These are phyloP conservation scores for Penicillium sumatraense DNA, from an alignment of 2,329 filamentous ascomycete species.

Conservation along the genomic window DNA sequence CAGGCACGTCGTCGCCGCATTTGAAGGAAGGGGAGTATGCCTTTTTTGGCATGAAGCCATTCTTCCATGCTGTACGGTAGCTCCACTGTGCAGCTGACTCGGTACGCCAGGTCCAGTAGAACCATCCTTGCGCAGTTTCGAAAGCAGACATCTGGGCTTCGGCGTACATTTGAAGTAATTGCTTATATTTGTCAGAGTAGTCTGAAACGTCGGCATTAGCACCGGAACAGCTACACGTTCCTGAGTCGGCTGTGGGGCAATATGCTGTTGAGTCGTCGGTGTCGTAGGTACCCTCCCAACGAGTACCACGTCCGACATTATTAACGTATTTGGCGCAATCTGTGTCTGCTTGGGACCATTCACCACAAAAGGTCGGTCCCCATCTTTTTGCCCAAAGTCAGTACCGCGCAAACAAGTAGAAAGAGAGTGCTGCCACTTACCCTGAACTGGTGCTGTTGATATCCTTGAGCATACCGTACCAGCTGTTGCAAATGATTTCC, in stretches of 20 bases:
- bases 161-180: constrained; percentile 86
- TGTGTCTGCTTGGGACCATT: constrained; percentile 97
- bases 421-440: constrained; percentile 33
- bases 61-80: constrained; percentile 64
- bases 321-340: constrained; percentile 89
- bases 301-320: constrained; percentile 83
- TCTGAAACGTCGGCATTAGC: constrained; percentile 74
- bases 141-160: constrained; percentile 96
- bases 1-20: constrained; percentile 58
- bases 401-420: background rate
- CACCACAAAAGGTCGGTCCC: constrained; percentile 90
- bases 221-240: constrained; percentile 70
- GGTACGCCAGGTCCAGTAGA: constrained; percentile 99
- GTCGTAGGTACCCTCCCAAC: constrained; percentile 84
- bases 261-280: constrained; percentile 71
- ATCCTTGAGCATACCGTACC: constrained; percentile 76
- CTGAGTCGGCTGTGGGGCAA: constrained; percentile 68
- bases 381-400: constrained; percentile 55
- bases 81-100: constrained; percentile 89
- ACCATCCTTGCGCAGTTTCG: constrained; percentile 94
- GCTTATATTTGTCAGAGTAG: constrained; percentile 78
- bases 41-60: constrained; percentile 76
- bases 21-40: constrained; percentile 73
- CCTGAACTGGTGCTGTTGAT: constrained; percentile 76
- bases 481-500: constrained; percentile 82